phyloP scores from a whole-genome alignment of 2,329 filamentous ascomycete species.

The Zasmidium citrigriseum region DNA sequence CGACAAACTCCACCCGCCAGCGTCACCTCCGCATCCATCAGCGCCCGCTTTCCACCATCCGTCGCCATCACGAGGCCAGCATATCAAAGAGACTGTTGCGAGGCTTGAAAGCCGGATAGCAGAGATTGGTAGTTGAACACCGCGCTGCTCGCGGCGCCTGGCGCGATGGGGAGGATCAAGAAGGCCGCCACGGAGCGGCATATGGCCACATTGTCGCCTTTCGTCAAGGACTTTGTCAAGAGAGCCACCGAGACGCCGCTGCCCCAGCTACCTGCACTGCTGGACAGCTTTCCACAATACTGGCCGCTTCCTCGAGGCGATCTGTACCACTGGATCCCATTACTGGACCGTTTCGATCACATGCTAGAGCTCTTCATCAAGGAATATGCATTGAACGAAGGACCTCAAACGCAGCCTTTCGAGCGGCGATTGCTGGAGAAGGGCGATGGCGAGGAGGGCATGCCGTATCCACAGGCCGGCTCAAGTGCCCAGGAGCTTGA shows the following conservation, averaged over 20 bases:
- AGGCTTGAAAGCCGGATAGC: slow-evolving; percentile 10
- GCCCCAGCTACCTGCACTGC: slow-evolving; percentile 73
- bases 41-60: background rate
- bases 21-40: slow-evolving; percentile 4
- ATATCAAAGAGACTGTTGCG: background rate
- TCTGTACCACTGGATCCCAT: slow-evolving; percentile 95
- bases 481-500: slow-evolving; percentile 33
- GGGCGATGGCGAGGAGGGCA: slow-evolving; percentile 53
- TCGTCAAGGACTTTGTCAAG: slow-evolving; percentile 78
- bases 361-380: slow-evolving; percentile 80
- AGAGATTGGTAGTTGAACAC: slow-evolving; percentile 11
- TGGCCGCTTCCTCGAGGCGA: slow-evolving; percentile 97
- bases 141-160: slow-evolving; percentile 27
- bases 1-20: background rate
- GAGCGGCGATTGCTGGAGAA: slow-evolving; percentile 64
- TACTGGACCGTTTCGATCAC: slow-evolving; percentile 89
- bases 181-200: slow-evolving; percentile 57
- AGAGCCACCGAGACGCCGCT: slow-evolving; percentile 68
- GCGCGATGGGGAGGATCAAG: slow-evolving; percentile 56
- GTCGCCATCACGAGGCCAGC: background rate
- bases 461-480: slow-evolving; percentile 24
- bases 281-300: slow-evolving; percentile 78
- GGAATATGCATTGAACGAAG: slow-evolving; percentile 76
- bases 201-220: slow-evolving; percentile 71
- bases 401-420: slow-evolving; percentile 79